Conservation (phyloP, 768 basidiomycete genomes). For the Kondoa malvinella region DNA sequence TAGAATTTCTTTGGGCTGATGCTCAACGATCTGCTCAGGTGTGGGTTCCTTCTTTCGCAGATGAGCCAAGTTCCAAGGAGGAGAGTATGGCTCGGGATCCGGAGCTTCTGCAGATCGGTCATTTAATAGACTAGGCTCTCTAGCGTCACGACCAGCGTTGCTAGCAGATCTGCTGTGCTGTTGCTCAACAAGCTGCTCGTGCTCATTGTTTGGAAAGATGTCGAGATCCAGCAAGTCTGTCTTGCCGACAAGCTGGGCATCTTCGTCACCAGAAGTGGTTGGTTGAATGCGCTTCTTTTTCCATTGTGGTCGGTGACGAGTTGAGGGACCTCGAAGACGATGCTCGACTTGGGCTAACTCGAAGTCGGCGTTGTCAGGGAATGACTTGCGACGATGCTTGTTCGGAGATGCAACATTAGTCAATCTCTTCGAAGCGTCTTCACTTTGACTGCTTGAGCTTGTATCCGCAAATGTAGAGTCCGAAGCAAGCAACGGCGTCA, state of each 20-base stretch:
- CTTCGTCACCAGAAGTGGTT: neutral
- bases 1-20: neutral
- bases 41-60: neutral
- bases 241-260: neutral
- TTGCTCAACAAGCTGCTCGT: too few species aligned
- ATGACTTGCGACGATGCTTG: neutral
- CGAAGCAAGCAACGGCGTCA: neutral
- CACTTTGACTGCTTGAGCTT: too few species aligned
- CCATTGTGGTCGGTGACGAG: neutral
- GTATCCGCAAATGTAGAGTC: neutral
- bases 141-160: too few species aligned
- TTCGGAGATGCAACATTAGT: neutral
- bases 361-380: neutral
- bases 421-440: neutral
- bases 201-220: too few species aligned
- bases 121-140: too few species aligned
- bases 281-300: neutral
- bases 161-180: too few species aligned
- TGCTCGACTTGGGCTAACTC: neutral
- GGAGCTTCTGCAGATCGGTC: too few species aligned
- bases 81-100: too few species aligned
- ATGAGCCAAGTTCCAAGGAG: neutral
- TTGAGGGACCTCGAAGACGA: neutral
- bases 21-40: neutral
- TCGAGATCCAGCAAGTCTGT: too few species aligned